Evolutionary conservation across 805 yeast species (phyloP).

Genomic region (Cyberlindnera xishuangbannaensis): DNA sequence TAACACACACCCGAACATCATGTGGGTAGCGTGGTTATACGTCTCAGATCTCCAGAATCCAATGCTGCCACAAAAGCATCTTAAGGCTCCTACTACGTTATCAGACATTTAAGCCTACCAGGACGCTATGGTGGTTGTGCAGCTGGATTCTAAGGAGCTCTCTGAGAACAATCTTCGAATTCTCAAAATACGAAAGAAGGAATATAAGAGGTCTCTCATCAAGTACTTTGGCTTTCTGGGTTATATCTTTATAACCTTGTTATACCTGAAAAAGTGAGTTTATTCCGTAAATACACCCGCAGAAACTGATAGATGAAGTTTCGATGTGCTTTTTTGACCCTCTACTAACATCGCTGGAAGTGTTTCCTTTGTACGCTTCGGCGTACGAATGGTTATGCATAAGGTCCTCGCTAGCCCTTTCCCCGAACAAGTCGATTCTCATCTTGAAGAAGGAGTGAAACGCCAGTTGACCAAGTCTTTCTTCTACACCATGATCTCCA

Average conservation of each 20-base stretch:
- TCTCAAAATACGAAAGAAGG: constrained; percentile 18
- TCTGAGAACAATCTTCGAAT: constrained; percentile 14
- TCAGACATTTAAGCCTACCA: too few relatives aligned
- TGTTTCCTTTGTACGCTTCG: constrained; percentile 23
- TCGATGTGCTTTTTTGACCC: too few relatives aligned
- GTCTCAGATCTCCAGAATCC: too few relatives aligned
- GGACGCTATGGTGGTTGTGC: too few relatives aligned
- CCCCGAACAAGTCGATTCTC: constrained; percentile 24
- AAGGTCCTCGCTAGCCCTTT: constrained; percentile 37
- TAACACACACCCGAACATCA: too few relatives aligned
- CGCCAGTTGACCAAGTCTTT: constrained; percentile 28
- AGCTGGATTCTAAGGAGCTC: constrained; percentile 8
- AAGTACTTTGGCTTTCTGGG: constrained; percentile 16
- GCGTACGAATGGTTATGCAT: constrained; percentile 32
- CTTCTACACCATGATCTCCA: constrained; percentile 20
- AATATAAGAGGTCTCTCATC: constrained; percentile 13
- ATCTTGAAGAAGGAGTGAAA: constrained; percentile 18
- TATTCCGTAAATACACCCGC: neutral
- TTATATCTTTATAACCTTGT: constrained; percentile 17
- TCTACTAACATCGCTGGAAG: constrained; percentile 8
- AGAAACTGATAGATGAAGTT: constrained; percentile 8
- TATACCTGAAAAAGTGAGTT: constrained; percentile 23
- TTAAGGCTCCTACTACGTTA: too few relatives aligned
- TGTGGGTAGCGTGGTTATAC: too few relatives aligned
- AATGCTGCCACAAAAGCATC: too few relatives aligned